Percentiles rank a stretch among this genome's conserved stretches.
Evolutionary conservation across 2,329 filamentous ascomycete genomes (phyloP).

Genomic region (Colletotrichum salicis): DNA sequence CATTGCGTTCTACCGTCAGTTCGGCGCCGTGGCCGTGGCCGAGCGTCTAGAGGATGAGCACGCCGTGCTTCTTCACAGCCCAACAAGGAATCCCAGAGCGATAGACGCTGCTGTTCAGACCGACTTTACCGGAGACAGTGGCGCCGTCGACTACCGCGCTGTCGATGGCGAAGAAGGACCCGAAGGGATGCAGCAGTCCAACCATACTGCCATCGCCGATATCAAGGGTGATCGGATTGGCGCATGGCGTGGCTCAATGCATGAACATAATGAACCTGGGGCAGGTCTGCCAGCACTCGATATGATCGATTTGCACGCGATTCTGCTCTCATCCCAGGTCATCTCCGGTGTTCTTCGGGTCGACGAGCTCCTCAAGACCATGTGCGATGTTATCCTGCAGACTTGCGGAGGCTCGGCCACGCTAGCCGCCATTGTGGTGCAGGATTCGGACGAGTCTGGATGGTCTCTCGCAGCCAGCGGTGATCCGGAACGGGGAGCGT

Average conservation of each 20-base stretch:
- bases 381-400: constrained; percentile 84
- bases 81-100: constrained; percentile 66
- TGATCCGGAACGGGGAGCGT: constrained; percentile 75
- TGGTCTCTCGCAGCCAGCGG: constrained; percentile 82
- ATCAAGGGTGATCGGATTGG: constrained; percentile 68
- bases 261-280: constrained; percentile 64
- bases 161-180: constrained; percentile 55
- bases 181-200: constrained; percentile 54
- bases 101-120: constrained; percentile 76
- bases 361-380: constrained; percentile 80
- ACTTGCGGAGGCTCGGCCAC: constrained; percentile 78
- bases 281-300: constrained; percentile 78
- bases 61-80: constrained; percentile 72
- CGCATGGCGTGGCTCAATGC: constrained; percentile 71
- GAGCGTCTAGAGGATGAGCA: constrained; percentile 75
- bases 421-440: constrained; percentile 78
- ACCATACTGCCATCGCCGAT: constrained; percentile 57
- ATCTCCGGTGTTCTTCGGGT: constrained; percentile 82
- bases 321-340: constrained; percentile 81
- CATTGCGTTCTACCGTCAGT: constrained; percentile 73
- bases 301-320: constrained; percentile 84
- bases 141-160: constrained; percentile 62
- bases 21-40: constrained; percentile 77
- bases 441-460: constrained; percentile 69
- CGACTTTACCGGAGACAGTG: constrained; percentile 70